Evolutionary conservation across 2,329 filamentous ascomycete genomes (phyloP), one percentile per base, ranked within the genome.

Genomic region (Pseudogymnoascus sp.): DNA sequence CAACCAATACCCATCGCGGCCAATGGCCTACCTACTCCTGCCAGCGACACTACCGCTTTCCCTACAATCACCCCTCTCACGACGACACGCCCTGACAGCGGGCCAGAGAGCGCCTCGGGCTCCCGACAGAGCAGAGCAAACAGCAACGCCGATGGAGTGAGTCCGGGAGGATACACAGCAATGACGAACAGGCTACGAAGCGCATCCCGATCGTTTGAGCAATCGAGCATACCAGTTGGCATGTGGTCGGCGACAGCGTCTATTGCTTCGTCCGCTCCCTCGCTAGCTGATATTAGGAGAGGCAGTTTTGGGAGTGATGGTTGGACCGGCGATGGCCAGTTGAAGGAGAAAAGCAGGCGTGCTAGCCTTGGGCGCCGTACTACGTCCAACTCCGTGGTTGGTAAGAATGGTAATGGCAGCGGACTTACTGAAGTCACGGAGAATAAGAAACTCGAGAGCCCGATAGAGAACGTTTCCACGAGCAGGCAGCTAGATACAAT

Each of bases 241-340:
- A 80, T 82, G 68, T 76, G 77, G 65, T 76, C 79, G 12, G 79
- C 79, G 14, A 79, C 79, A 0, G 76, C 78, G 40, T 73, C 76
- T 35, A 75, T 81, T 62, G 77, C 68, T n/a, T 69, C 70, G 2
- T 64, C 65, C n/a, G 64, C 70, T 37, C 70, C 71, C 66, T 68
- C 71, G 6, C 47, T 73, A 31, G 56, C 65, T 4, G 69, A 73
- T 64, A 71, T 73, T 12, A 69, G 72, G 59, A 65, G 69, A 66
- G 72, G 72, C 7, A 70, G 67, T 59, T 73, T 69, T 62, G 65
- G 64, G 2, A 67, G 63, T 56, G 71, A 73, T 25, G 71, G 71
- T 10, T 73, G 71, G 70, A 68, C 69, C 14, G 65, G 64, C 33
- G 69, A 72, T 62, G 71, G 71, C 50, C 72, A 72, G 61, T 65